Evolutionary conservation across 2,329 filamentous ascomycete genomes (phyloP), one percentile per base, ranked within the genome.

Genomic region (Colletotrichum sp.): DNA sequence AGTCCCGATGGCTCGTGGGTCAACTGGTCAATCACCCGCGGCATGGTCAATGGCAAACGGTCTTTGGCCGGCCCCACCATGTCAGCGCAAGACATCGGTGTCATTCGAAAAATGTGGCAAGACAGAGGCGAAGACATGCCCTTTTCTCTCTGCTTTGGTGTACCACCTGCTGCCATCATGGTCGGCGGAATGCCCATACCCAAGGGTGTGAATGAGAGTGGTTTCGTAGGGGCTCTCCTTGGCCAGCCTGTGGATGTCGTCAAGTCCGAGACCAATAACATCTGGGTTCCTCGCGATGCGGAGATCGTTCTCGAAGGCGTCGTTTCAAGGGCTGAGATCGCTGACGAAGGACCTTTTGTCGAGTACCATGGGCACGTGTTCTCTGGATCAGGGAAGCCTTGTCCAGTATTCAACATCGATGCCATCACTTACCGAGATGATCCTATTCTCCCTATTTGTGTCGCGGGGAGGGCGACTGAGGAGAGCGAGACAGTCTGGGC

Each of bases 301-400:
- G 89, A 91, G 78, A 90, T 90, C 62, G 85, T 90, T 1, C 80
- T 90, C 4, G 88, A 90, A 75, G 89, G 89, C 3, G 86, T 84
- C 0, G 76, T 88, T 16, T 90, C 88, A 0, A 81, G 86, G 9
- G 83, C 84, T 0, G 86, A 90, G 57, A 86, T 78, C 0, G 86
- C 73, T 0, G 78, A 79, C 0, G 89, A 90, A 69, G 89, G 88
- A 0, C 89, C 89, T 0, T 90, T 90, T 79, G 88, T 87, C 0
- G 89, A 67, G 79, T 85, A 62, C 87, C 87, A 78, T 81, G 81
- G 52, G 4, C 32, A 60, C n/a, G 52, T 62, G 18, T 62, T 69
- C 52, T 21, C 52, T 15, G 52, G 52, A 18, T 32, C 28, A 24
- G n/a, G 13, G 13, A 44, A 34, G 26, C 32, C 28, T 6, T 80